These are phyloP conservation scores for Bipolaris sorokiniana DNA, from an alignment of 2,329 filamentous ascomycete species.

Conservation along the genomic window DNA sequence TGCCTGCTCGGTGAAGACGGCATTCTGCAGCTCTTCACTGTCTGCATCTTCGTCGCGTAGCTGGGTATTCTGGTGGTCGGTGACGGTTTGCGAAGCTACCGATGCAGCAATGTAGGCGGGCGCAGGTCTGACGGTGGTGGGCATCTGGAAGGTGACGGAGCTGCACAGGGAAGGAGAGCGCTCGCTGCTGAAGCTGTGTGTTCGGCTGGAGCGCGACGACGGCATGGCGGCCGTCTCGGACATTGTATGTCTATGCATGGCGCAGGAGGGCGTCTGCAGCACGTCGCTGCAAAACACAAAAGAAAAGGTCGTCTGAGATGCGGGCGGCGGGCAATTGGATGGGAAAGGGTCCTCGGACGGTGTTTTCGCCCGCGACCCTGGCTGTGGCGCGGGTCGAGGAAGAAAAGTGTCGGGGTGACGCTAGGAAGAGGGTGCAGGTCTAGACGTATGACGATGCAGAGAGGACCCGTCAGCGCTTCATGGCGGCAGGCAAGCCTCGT, in stretches of 20 bases:
- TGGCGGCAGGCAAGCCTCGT: neutral
- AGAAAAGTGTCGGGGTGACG: conserved; percentile 14
- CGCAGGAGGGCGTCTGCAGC: conserved; percentile 10
- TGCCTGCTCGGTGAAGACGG: conserved; percentile 74
- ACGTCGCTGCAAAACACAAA: conserved; percentile 6
- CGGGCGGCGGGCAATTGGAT: neutral
- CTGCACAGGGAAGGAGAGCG: conserved; percentile 64
- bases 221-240: conserved; percentile 43
- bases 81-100: conserved; percentile 89
- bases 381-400: conserved; percentile 20
- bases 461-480: conserved; percentile 6
- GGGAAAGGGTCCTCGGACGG: conserved; percentile 7
- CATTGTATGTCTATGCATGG: conserved; percentile 45
- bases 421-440: conserved; percentile 13
- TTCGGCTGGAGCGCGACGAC: conserved; percentile 48
- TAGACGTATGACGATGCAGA: neutral
- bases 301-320: neutral
- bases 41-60: conserved; percentile 73
- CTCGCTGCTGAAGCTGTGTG: conserved; percentile 71
- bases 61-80: conserved; percentile 81
- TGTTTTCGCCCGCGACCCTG: conserved; percentile 22
- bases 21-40: conserved; percentile 64
- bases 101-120: conserved; percentile 87
- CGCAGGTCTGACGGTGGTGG: conserved; percentile 72
- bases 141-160: conserved; percentile 62